Base-by-base conservation (phyloP, 2,329 filamentous ascomycete species). In the Pseudopyrenochaeta lycopersici region DNA sequence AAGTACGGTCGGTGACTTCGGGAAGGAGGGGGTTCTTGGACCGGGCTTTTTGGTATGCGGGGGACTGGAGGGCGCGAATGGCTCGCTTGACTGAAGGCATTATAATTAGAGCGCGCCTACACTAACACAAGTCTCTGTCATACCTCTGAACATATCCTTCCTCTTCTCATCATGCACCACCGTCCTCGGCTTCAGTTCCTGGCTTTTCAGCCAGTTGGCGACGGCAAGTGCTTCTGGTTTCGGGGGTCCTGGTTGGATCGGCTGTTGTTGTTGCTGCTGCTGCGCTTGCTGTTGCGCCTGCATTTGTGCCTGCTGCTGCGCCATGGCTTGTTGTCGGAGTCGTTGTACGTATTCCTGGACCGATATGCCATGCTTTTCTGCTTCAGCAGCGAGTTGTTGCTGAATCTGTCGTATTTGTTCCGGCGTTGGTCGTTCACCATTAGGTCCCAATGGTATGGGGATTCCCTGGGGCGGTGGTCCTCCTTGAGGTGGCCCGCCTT, bases 81-180 rank as follows among this genome's bases (percentile, higher is more conserved):
- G 95, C 95, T 74, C 95, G 91, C 84, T 98, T 98, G 76, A 99
- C 95, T 96, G 62, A 32, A 11, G 4, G 7, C 1, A 17, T 64
- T 38, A 59, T 41, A 29, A 31, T 4, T 18, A 21, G 11, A 30
- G 31, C 7, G 27, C 35, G 21, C 21, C 20, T 41, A 6, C n/a
- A 12, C 14, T 2, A 18, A 15, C 3, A 15, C 3, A 10, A 36
- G 9, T 30, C 27, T 2, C 30, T 15, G 2, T 10, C 56, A 72
- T 81, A 94, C 92, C 92, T 84, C 89, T 90, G 78, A 99, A 98
- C 91, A 99, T 96, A 63, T 99, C 94, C 80, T 97, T 98, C 70
- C 95, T 87, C 83, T 97, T 93, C 68, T 95, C 95, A 63, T 97
- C 93, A 62, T 98, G 85, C 61, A 99, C 96, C 75, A 91, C 94